Base-by-base conservation (phyloP, 805 yeast genomes). In the Ogataea pignaliae region DNA sequence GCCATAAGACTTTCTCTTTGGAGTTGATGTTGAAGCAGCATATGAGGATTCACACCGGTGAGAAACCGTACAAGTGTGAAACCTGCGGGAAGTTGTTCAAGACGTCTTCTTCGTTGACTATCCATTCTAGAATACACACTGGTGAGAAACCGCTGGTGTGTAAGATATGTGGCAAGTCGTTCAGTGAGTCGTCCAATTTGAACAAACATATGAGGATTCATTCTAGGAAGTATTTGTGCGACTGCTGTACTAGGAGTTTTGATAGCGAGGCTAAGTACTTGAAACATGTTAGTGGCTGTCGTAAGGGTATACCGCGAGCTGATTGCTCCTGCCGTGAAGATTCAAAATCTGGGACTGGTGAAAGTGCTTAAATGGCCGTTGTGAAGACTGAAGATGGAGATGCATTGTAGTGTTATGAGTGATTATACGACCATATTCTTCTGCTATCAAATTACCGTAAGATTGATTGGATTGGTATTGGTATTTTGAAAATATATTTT, bases 81-180 rank as follows among this genome's bases (percentile, higher is more conserved):
- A 59, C 70, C 1, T 91, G 99, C 63, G 82, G 76, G 4, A 90
- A 88, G 61, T 61, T 69, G 21, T 91, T 91, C 68, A 85, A 96
- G 10, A 88, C 95, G 2, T 77, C 86, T 28, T 82, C 93, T 3
- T 83, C 93, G 13, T 69, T 90, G 37, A 83, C 88, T 1, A 88
- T 91, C 29, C 98, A 93, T 65, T 64, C 76, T 37, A 71, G 98
- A 47, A 82, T 82, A 2, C 99, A 91, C 63, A 85, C 96, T 1
- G 97, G 97, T 2, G 91, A 85, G 47, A 88, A 85, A 62, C 97
- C 97, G 3, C 68, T 91, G 52, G 69, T 64, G 30, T 91, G 98
- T 64, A 82, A 81, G 50, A 76, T 77, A 65, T 91, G 99, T 61
- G 83, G 79, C 14, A 89, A 87, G 61, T 65, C 87, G 42, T 91